A percentile compares a stretch with the other conserved stretches of the same genome.
These are phyloP conservation scores for Fusarium chuoi DNA, from an alignment of 2,329 filamentous ascomycete genomes.

Conservation along the genomic window DNA sequence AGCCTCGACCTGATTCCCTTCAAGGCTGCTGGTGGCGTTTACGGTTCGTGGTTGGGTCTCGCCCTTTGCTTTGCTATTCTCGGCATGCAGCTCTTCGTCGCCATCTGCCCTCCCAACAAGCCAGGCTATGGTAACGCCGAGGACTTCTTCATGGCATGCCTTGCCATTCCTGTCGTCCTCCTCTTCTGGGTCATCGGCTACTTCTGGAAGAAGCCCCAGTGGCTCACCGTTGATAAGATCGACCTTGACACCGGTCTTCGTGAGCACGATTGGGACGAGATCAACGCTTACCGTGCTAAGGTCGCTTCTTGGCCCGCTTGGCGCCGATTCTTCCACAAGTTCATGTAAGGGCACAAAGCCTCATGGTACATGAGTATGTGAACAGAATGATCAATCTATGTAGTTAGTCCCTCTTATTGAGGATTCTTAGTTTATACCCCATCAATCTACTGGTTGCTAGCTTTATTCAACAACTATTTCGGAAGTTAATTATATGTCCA, in stretches of 20 bases:
- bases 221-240: constrained; percentile 68
- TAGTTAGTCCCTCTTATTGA: constrained; percentile 16
- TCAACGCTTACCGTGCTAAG: constrained; percentile 63
- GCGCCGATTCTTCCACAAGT: constrained; percentile 46
- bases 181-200: constrained; percentile 67
- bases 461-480: background rate
- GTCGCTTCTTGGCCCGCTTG: constrained; percentile 62
- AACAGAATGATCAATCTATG: background rate
- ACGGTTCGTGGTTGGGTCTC: constrained; percentile 71
- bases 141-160: constrained; percentile 65
- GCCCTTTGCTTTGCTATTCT: constrained; percentile 64
- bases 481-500: fast-evolving
- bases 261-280: constrained; percentile 70
- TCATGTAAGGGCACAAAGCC: background rate
- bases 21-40: constrained; percentile 66
- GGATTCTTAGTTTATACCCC: constrained; percentile 29
- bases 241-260: constrained; percentile 74
- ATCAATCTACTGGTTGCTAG: constrained; percentile 19
- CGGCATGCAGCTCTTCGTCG: constrained; percentile 62
- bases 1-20: constrained; percentile 74
- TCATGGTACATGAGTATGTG: background rate
- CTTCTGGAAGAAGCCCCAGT: constrained; percentile 72
- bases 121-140: constrained; percentile 52
- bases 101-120: constrained; percentile 53
- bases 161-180: constrained; percentile 64